Evolutionary conservation across 139 green algal species (phyloP).

Genomic region (Microglena sp.): DNA sequence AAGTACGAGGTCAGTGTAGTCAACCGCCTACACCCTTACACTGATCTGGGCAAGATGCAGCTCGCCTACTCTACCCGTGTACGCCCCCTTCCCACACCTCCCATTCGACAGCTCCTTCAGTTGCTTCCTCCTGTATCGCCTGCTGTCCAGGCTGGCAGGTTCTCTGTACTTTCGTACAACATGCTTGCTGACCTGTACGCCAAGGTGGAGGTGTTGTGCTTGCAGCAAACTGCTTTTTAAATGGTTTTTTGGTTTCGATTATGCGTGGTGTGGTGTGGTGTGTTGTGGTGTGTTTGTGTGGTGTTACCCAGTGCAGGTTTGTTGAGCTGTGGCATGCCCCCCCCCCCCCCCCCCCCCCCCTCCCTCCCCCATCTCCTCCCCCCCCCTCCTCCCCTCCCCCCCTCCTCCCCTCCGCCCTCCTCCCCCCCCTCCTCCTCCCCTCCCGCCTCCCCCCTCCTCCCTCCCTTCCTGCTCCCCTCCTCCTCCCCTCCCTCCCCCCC

Average conservation of each 20-base stretch:
- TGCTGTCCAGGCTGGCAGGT: slow-evolving; percentile 32
- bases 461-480: too few relatives aligned
- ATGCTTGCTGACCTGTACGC: slow-evolving; percentile 96
- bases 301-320: too few relatives aligned
- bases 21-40: slow-evolving; percentile 27
- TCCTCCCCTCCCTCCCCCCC: too few relatives aligned
- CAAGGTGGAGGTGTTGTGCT: slow-evolving; percentile 38
- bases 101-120: slow-evolving; percentile 57
- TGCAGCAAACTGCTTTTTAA: not conserved
- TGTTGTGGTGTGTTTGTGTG: too few relatives aligned
- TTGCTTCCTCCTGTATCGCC: slow-evolving; percentile 30
- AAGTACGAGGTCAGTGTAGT: slow-evolving; percentile 69
- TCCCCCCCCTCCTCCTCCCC: too few relatives aligned
- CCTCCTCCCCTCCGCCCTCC: too few relatives aligned
- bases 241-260: not conserved
- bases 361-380: not conserved
- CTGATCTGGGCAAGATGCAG: slow-evolving; percentile 21
- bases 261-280: too few relatives aligned
- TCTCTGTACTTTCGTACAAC: slow-evolving; percentile 95
- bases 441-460: too few relatives aligned
- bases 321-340: too few relatives aligned
- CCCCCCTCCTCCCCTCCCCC: too few relatives aligned
- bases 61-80: slow-evolving; percentile 65
- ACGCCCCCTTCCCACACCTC: slow-evolving; percentile 59
- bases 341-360: too few relatives aligned